A percentile compares a stretch with the other conserved stretches of the same genome.
Conservation (phyloP, 495 filamentous ascomycete species). For the Staphylotrichum tortipilum region DNA sequence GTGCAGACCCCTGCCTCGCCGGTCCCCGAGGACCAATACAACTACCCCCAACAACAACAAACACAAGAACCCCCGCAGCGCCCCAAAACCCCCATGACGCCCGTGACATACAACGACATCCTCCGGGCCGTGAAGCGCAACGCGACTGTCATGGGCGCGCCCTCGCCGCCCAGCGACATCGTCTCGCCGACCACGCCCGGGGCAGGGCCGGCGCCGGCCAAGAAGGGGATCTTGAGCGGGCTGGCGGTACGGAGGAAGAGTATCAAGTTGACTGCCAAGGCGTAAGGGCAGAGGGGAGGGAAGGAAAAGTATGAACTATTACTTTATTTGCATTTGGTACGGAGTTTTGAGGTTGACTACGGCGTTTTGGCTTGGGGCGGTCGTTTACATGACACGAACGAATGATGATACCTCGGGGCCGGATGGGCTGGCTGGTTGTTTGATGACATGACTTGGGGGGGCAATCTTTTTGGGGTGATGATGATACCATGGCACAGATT, state of each 20-base stretch:
- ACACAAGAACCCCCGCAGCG: constrained; percentile 8
- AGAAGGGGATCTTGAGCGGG: constrained; percentile 34
- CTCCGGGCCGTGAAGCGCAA: constrained; percentile 29
- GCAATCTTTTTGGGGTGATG: too few species aligned
- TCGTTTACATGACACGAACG: too few species aligned
- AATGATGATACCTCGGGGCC: too few species aligned
- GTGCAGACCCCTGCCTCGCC: constrained; percentile 9
- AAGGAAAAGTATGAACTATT: neutral
- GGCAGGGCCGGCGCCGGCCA: constrained; percentile 13
- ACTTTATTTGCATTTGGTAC: neutral
- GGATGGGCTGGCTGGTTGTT: too few species aligned
- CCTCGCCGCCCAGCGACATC: constrained; percentile 12
- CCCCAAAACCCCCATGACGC: constrained; percentile 24
- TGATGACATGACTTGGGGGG: too few species aligned
- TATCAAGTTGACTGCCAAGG: constrained; percentile 26
- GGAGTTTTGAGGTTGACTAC: neutral
- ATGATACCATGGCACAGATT: too few species aligned
- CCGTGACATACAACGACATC: constrained; percentile 34
- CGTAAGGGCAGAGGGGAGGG: neutral
- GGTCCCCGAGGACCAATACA: constrained; percentile 2
- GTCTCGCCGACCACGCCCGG: constrained; percentile 21
- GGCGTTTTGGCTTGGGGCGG: too few species aligned
- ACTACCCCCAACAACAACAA: constrained; percentile 6
- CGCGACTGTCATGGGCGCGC: constrained; percentile 20
- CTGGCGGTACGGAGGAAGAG: constrained; percentile 33